Percentiles rank a stretch among this genome's conserved stretches.
Evolutionary conservation across 768 basidiomycete genomes (phyloP).

Genomic region (Suillus paluster): DNA sequence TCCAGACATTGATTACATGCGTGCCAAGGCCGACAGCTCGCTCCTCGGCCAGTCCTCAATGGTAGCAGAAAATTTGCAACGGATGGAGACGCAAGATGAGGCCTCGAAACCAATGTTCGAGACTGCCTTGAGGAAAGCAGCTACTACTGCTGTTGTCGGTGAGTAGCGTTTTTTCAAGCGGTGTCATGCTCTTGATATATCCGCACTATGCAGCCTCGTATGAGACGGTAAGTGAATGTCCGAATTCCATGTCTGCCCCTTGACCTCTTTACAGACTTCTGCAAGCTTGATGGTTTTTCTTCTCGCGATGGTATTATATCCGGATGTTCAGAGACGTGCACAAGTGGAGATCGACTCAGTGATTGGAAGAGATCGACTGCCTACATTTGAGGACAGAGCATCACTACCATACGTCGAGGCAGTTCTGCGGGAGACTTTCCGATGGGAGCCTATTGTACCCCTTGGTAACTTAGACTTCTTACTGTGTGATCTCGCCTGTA

Average conservation of each 20-base stretch:
- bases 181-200: background rate
- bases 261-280: constrained; percentile 13
- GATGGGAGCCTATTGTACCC: constrained; percentile 20
- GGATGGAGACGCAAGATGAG: constrained; percentile 21
- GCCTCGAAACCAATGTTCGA: constrained; percentile 10
- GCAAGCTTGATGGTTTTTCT: constrained; percentile 14
- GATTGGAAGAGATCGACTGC: constrained; percentile 22
- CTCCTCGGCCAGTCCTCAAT: background rate
- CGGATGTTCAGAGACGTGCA: constrained; percentile 17
- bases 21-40: background rate
- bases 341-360: constrained; percentile 27
- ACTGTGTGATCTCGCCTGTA: background rate
- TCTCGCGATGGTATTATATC: constrained; percentile 23
- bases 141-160: constrained; percentile 19
- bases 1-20: background rate
- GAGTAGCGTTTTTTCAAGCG: background rate
- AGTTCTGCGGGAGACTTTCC: constrained; percentile 20
- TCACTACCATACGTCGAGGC: constrained; percentile 21
- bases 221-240: constrained; percentile 13
- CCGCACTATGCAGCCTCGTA: constrained; percentile 1
- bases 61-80: constrained; percentile 19
- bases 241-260: too few relatives aligned
- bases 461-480: constrained; percentile 12
- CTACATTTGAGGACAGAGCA: constrained; percentile 14
- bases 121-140: constrained; percentile 14